Evolutionary conservation across 352 stramenopile genomes (phyloP), one percentile per base, ranked within the genome.

Genomic region (Phytophthora brassicae): DNA sequence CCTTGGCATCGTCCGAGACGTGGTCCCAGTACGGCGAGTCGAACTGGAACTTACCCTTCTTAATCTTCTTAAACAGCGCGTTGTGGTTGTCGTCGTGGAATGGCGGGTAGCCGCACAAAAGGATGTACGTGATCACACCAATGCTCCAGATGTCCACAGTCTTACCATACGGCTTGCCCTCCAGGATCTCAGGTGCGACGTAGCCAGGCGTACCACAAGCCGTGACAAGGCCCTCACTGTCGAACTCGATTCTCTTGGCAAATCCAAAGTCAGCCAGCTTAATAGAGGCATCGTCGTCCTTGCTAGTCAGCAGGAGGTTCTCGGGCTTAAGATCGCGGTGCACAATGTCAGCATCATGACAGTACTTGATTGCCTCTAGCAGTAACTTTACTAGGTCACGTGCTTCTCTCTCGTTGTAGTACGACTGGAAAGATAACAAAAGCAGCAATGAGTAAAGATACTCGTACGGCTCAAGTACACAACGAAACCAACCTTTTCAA

Each of bases 21-120:
- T 96, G 80, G 66, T 94, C 86, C 94, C 94, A 98, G 74, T 98
- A 98, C 16, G 97, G 92, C n/a, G 90, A 89, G 60, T 98, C 92
- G 58, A 98, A 98, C 77, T 98, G 77, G 71, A 96, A 98, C 57
- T 96, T 89, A 49, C 92, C 94, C 48, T 84, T 89, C 68, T 97
- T 95, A 68, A 98, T 98, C 66, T 97, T 98, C 52, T 91, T 89
- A 71, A 98, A 99, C 16, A 98, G 84, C 41, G 89, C 84, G 23
- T 89, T 87, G 71, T 98, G 92, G 74, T 98, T 98, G 68, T 98
- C 85, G 66, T 97, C 80, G 68, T 97, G 84, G 71, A 96, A 96
- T 24, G 88, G 88, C 7, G 87, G 84, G 69, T 95, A 95, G 9
- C 88, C 88, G 45, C 83, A 94, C 31, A 96, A 60, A 49, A 96